These are phyloP conservation scores for Kurtzmaniella fragi DNA, from an alignment of 805 yeast genomes.

Conservation along the genomic window DNA sequence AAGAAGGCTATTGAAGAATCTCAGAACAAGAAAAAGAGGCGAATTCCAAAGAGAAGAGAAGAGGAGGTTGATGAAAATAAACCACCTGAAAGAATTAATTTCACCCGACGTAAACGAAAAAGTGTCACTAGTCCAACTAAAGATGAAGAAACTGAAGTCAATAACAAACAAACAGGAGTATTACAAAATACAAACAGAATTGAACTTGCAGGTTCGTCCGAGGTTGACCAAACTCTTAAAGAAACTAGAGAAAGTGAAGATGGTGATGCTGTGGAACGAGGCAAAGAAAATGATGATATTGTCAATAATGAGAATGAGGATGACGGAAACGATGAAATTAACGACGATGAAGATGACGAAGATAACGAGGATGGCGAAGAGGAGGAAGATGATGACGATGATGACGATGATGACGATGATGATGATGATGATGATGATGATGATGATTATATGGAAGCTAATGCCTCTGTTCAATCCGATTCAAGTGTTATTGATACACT, in stretches of 20 bases:
- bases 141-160: background rate
- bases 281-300: background rate
- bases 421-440: slow-evolving; percentile 9
- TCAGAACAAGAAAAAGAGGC: background rate
- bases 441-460: slow-evolving; percentile 3
- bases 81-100: slow-evolving; percentile 1
- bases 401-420: slow-evolving; percentile 12
- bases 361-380: slow-evolving; percentile 5
- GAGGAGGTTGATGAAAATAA: slow-evolving; percentile 4
- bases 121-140: background rate
- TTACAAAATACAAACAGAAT: background rate
- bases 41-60: slow-evolving; percentile 7
- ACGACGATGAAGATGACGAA: slow-evolving; percentile 4
- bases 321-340: slow-evolving; percentile 1
- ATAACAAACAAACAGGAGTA: background rate
- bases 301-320: slow-evolving; percentile 1
- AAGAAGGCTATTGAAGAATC: slow-evolving; percentile 29
- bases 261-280: background rate
- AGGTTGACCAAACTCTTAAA: background rate
- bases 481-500: slow-evolving; percentile 26
- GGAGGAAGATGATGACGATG: slow-evolving; percentile 12
- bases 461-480: slow-evolving; percentile 1
- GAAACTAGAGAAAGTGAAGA: background rate
- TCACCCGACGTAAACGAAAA: background rate
- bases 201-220: background rate